Evolutionary conservation across 163 green algal species (phyloP).

Genomic region (Volvox carteri): DNA sequence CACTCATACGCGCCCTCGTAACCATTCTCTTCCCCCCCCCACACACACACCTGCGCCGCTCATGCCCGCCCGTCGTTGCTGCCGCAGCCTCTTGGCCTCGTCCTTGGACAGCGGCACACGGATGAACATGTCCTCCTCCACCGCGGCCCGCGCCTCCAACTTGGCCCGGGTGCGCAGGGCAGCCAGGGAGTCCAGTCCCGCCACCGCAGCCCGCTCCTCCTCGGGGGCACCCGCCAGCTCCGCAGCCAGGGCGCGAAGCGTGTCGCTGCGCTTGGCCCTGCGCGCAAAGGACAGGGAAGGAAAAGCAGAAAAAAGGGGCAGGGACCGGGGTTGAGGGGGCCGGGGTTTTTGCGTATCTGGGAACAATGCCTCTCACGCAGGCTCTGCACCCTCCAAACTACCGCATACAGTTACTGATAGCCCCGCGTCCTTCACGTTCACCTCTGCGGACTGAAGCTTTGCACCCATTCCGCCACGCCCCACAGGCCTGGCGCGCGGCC

Average conservation of each 20-base stretch:
- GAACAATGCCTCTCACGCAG: too few relatives aligned
- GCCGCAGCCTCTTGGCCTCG: slow-evolving; percentile 89
- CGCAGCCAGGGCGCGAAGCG: slow-evolving; percentile 81
- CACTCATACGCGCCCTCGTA: too few relatives aligned
- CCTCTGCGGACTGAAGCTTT: too few relatives aligned
- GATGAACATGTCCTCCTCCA: slow-evolving; percentile 90
- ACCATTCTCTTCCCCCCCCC: too few relatives aligned
- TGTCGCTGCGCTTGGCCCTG: slow-evolving; percentile 57
- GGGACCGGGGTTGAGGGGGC: too few relatives aligned
- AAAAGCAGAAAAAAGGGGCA: not conserved
- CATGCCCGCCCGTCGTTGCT: slow-evolving; percentile 59
- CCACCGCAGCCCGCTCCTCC: slow-evolving; percentile 74
- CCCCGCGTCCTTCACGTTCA: too few relatives aligned
- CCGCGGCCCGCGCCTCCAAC: slow-evolving; percentile 81
- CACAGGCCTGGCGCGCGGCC: too few relatives aligned
- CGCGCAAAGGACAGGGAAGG: not conserved
- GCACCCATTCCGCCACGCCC: too few relatives aligned
- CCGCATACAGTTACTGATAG: too few relatives aligned
- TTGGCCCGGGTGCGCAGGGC: slow-evolving; percentile 77
- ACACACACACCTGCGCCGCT: slow-evolving; percentile 34
- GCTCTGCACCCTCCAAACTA: too few relatives aligned
- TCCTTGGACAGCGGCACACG: slow-evolving; percentile 92
- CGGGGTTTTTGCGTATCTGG: too few relatives aligned
- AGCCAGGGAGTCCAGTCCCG: slow-evolving; percentile 60
- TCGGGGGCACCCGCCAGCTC: slow-evolving; percentile 91